Evolutionary conservation across 768 basidiomycete species (phyloP), one percentile per base, ranked within the genome.

Genomic region (Kondoa malvinella): DNA sequence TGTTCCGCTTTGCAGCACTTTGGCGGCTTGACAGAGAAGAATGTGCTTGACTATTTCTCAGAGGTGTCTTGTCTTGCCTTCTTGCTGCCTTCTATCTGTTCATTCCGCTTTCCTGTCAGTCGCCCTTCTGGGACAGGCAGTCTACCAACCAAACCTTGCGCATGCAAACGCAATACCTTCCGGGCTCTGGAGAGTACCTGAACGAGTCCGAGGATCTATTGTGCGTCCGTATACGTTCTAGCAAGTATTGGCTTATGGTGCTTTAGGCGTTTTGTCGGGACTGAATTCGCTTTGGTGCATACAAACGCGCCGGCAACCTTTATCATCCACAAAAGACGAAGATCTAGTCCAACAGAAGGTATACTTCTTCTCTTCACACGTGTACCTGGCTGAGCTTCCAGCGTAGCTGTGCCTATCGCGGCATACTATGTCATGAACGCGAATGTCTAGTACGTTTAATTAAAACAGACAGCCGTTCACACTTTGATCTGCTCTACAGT

Each of bases 51-150:
- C 67, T 94, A 92, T 79, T 94, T 94, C 75, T 80, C 86, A 63
- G 61, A 63, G 61, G 61, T 63, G 3, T 30, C 26, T 16, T 3
- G 8, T 63, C 61, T 63, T 17, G 8, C 32, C 14, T 4, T 31
- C 58, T 14, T 25, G 12, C 14, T 14, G 12, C 58, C 25, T 59
- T 31, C 50, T 59, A 4, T 59, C 25, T 25, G 17, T n/a, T 32
- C 17, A 27, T 27, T 33, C 21, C 30, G n/a, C 21, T 32, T 16
- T 63, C 29, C 16, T 16, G 25, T 14, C 84, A 84, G 0, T 91
- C 89, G 30, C 89, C 89, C 84, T 92, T 91, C 79, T 94, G 89
- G 76, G 90, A 92, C 78, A 89, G 89, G 77, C 87, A 88, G 78
- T 89, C 87, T 78, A 92, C 87, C 77, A 94, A 94, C 77, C 88